A percentile compares a stretch with the other conserved stretches of the same genome.
Conservation (phyloP, 805 yeast genomes). For the Myxozyma udenii region DNA sequence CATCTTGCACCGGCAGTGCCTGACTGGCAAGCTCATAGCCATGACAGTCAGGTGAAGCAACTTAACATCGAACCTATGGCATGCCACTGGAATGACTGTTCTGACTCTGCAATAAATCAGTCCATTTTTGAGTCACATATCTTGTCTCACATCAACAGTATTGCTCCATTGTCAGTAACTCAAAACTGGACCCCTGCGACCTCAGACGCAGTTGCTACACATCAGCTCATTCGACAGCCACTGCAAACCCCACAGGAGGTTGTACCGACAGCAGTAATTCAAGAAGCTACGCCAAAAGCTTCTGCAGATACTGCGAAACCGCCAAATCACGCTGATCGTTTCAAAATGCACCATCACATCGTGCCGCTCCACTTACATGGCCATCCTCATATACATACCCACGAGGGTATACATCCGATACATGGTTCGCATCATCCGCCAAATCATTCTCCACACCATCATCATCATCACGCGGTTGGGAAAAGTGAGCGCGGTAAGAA, state of each 20-base stretch:
- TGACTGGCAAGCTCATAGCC: too few relatives aligned
- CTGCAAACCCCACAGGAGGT: neutral
- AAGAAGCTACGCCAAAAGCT: neutral
- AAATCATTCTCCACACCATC: constrained; percentile 2
- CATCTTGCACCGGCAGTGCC: constrained; percentile 24
- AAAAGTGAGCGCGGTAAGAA: neutral
- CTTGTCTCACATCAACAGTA: neutral
- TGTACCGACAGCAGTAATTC: neutral
- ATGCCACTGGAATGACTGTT: constrained; percentile 31
- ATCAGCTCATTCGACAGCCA: neutral
- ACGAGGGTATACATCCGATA: neutral
- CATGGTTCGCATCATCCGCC: neutral
- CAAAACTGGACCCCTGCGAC: too few relatives aligned
- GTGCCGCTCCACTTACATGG: constrained; percentile 1
- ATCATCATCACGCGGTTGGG: constrained; percentile 4
- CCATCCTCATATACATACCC: constrained; percentile 1
- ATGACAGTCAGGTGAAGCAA: neutral
- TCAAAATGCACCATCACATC: neutral
- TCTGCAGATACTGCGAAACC: too few relatives aligned
- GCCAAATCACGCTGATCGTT: neutral
- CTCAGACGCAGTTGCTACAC: too few relatives aligned
- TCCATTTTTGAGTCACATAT: constrained; percentile 26
- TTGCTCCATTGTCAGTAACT: neutral
- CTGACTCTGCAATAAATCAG: constrained; percentile 13
- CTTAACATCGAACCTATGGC: neutral